Conservation (phyloP, 2,329 filamentous ascomycete species). For the Dryadomyces sulphureus region DNA sequence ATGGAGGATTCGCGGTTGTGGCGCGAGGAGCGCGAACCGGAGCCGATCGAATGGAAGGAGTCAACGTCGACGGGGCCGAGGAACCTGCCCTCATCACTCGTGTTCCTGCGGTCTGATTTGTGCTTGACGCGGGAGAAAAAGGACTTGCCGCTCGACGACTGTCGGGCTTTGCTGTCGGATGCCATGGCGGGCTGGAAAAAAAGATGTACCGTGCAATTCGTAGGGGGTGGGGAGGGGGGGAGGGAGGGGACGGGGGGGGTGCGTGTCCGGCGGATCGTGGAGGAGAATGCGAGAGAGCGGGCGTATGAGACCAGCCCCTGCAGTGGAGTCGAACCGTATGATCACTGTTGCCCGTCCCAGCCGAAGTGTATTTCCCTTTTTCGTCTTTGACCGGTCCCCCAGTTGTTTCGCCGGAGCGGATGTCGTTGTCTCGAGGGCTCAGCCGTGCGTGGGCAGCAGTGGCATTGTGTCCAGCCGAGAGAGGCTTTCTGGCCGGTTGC, state of each 20-base stretch:
- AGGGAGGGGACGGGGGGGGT: slow-evolving; percentile 1
- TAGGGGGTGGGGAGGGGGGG: slow-evolving; percentile 6
- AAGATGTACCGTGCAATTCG: slow-evolving; percentile 5
- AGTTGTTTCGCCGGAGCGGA: too few relatives aligned
- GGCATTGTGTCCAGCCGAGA: too few relatives aligned
- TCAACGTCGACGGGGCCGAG: slow-evolving; percentile 42
- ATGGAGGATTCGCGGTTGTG: slow-evolving; percentile 60
- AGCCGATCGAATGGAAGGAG: slow-evolving; percentile 44
- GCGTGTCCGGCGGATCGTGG: not conserved
- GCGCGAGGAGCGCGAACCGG: slow-evolving; percentile 59
- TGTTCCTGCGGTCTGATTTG: slow-evolving; percentile 50
- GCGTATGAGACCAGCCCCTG: not conserved
- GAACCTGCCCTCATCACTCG: slow-evolving; percentile 43
- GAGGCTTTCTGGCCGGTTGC: too few relatives aligned
- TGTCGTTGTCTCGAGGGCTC: too few relatives aligned
- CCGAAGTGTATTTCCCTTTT: not conserved
- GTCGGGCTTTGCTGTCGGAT: slow-evolving; percentile 62
- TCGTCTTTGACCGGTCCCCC: not conserved
- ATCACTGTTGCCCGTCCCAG: not conserved
- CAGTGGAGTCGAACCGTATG: not conserved
- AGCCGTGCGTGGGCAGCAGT: too few relatives aligned
- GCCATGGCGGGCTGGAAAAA: slow-evolving; percentile 30
- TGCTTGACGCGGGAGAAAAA: slow-evolving; percentile 88
- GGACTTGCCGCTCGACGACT: slow-evolving; percentile 52
- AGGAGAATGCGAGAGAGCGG: not conserved